phyloP scores from a whole-genome alignment of 129 eudicot species.

The Mikania micrantha region DNA sequence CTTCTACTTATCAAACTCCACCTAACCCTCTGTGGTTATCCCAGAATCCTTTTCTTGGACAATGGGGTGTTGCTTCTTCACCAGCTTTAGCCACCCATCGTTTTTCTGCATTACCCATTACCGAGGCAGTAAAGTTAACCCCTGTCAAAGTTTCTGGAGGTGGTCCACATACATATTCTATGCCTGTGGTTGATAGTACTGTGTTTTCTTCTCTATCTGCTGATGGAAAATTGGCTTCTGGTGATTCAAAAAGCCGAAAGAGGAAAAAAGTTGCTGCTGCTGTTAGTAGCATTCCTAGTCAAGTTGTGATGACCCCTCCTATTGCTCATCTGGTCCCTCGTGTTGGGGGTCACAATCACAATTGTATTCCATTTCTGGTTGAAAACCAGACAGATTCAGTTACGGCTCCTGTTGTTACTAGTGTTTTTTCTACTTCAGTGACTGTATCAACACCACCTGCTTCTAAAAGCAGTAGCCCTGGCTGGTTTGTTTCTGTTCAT shows the following conservation, averaged over 20 bases:
- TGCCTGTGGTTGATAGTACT: slow-evolving; percentile 29
- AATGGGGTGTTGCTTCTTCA: slow-evolving; percentile 64
- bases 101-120: slow-evolving; percentile 37
- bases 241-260: slow-evolving; percentile 57
- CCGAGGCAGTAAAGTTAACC: slow-evolving; percentile 59
- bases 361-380: slow-evolving; percentile 21
- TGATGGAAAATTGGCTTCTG: slow-evolving; percentile 36
- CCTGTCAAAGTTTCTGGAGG: slow-evolving; percentile 45
- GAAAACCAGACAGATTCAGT: slow-evolving; percentile 23
- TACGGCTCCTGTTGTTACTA: slow-evolving; percentile 24
- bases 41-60: slow-evolving; percentile 54
- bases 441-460: slow-evolving; percentile 32
- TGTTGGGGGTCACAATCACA: slow-evolving; percentile 6
- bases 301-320: slow-evolving; percentile 20
- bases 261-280: slow-evolving; percentile 48
- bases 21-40: slow-evolving; percentile 64
- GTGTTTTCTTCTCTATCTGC: slow-evolving; percentile 20
- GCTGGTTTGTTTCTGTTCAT: slow-evolving; percentile 13
- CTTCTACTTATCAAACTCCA: slow-evolving; percentile 54
- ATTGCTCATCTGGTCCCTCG: slow-evolving; percentile 16
- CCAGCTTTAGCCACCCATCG: slow-evolving; percentile 44
- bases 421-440: slow-evolving; percentile 40
- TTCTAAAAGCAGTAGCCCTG: slow-evolving; percentile 18
- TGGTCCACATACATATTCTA: slow-evolving; percentile 21
- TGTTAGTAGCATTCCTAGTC: slow-evolving; percentile 20